Evolutionary conservation across 352 stramenopile genomes (phyloP), one percentile per base, ranked within the genome.

Genomic region (Phytopythium kandeliae): DNA sequence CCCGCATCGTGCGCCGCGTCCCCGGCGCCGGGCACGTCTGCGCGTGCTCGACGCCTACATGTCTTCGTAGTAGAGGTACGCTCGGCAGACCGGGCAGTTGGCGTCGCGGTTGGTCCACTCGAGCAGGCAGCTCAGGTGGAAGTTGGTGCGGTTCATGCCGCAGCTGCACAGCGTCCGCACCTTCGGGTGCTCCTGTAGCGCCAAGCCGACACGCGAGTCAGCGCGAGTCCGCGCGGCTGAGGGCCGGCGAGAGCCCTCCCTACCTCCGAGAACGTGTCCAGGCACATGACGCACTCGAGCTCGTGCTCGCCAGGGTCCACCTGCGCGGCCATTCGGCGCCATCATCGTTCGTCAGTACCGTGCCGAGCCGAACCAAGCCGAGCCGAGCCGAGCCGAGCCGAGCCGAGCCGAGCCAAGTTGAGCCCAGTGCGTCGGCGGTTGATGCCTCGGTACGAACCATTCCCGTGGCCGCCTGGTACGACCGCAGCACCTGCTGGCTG

Each of bases 91-190:
- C 44, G 86, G 86, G 36, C 86, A 96, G 57, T 88, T 94, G 41
- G 69, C 58, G 50, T 93, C 74, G 19, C 83, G 82, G 63, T 94
- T 85, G 19, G 89, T 63, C 86, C 86, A 96, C 56, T 93, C 82
- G 25, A 95, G 67, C 54, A 96, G 65, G 50, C 86, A 96, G 64
- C 77, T 82, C 61, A 95, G 74, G 45, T 96, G 86, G 53, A 95
- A 96, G 56, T 93, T 93, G 28, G 85, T 92, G 49, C 86, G 80
- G 60, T 96, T 96, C 70, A 96, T 75, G 50, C 86, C 86, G 60
- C 86, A 96, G 44, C 74, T 89, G 55, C 86, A 96, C 22, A 96
- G 55, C 38, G 86, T 91, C 22, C 84, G 82, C 43, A 96, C 69
- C 49, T 90, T 90, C 4, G 84, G 84, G 37, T 92, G 88, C 9